Evolutionary conservation across 2,329 filamentous ascomycete species (phyloP).

Genomic region (Claviceps monticola): DNA sequence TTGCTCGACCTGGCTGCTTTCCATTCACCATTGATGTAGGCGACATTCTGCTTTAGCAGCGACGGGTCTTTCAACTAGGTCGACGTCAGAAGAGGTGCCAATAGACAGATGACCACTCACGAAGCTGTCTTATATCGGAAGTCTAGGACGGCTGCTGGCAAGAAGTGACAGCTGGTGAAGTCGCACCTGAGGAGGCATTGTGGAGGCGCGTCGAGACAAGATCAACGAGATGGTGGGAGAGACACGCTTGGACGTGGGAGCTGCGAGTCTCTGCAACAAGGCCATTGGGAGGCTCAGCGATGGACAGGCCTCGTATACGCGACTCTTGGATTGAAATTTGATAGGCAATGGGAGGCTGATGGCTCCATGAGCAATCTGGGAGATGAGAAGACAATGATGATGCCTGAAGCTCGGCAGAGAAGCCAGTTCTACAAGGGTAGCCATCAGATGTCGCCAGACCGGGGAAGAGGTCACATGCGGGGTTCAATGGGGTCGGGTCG

Average conservation of each 20-base stretch:
- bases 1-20: slow-evolving; percentile 71
- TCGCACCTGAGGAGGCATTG: slow-evolving; percentile 31
- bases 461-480: too few species aligned
- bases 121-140: too few species aligned
- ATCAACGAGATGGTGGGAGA: slow-evolving; percentile 15
- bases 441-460: too few species aligned
- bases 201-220: slow-evolving; percentile 28
- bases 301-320: background rate
- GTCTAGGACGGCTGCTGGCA: too few species aligned
- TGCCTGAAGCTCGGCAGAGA: too few species aligned
- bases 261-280: slow-evolving; percentile 17
- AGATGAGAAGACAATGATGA: too few species aligned
- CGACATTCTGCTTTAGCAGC: slow-evolving; percentile 68
- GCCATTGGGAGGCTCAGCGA: slow-evolving; percentile 12
- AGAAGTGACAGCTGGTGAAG: background rate
- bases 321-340: background rate
- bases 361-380: too few species aligned
- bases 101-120: background rate
- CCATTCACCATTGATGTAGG: slow-evolving; percentile 91
- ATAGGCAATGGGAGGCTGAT: too few species aligned
- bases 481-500: too few species aligned
- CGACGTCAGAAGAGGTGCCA: background rate
- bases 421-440: too few species aligned
- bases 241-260: slow-evolving; percentile 17
- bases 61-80: slow-evolving; percentile 60